Base-by-base conservation (phyloP, 2,329 filamentous ascomycete genomes). In the Aspergillus oerlinghausenensis region DNA sequence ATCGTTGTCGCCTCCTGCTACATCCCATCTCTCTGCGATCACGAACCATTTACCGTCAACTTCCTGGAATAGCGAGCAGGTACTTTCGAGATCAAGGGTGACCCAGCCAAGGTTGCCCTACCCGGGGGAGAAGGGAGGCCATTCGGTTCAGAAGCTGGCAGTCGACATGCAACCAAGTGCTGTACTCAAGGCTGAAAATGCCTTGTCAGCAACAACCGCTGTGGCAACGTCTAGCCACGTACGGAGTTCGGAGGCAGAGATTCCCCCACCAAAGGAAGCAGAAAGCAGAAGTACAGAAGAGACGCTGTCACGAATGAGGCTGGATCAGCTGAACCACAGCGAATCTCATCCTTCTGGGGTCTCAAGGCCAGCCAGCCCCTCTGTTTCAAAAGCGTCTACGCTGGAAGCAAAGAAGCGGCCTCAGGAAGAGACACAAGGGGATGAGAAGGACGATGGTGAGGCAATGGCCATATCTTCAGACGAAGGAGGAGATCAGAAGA, bases 401-500 rank as follows among this genome's bases (percentile, higher is more conserved):
- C 60, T 55, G 25, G 60, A 60, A 17, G 10, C 50, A 32, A 61
- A 56, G 26, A 51, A 53, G 14, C 49, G 53, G 10, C 52, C 55
- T 11, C 35, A 42, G 17, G 59, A 61, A 8, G 57, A 60, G 10
- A 17, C 53, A n/a, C 60, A 54, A 19, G 63, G 65, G 11, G 58
- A 62, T 8, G 65, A 65, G 9, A 60, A 59, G 21, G 63, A 63
- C 2, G 52, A 57, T 45, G 52, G 28, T 19, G 63, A 64, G 25
- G 51, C 49, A 10, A 65, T 60, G 29, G 63, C 60, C 43, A 67
- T 59, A 48, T 68, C 68, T 11, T 65, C 68, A 4, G 70, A 72
- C 45, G 70, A 72, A 42, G 67, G 64, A 28, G 71, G 68, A 17
- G 69, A 71, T 8, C 59, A 66, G 52, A 71, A 59, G 52, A 60